A percentile compares a stretch with the other conserved stretches of the same genome.
phyloP scores from a whole-genome alignment of 257 asterid genomes.

The Euphrasia confusa region DNA sequence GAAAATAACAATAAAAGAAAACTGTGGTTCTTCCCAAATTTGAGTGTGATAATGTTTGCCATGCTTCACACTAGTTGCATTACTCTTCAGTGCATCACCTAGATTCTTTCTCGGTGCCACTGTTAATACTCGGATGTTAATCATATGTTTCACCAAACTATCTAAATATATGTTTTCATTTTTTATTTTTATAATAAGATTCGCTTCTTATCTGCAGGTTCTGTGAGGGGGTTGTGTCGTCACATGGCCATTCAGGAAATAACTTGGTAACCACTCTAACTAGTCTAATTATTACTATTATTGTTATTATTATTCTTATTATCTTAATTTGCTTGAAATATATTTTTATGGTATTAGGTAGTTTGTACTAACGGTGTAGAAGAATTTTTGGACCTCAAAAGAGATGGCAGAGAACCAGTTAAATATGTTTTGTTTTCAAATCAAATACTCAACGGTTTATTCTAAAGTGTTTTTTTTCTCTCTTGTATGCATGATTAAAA shows the following conservation, averaged over 20 bases:
- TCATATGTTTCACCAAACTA: not conserved
- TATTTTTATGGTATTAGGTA: conserved; percentile 25
- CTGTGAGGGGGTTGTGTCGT: conserved; percentile 37
- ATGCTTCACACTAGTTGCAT: not conserved
- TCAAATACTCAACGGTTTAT: conserved; percentile 24
- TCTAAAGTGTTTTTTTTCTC: conserved; percentile 5
- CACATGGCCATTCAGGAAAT: conserved; percentile 37
- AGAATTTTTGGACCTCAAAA: conserved; percentile 33
- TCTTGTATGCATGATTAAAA: not conserved
- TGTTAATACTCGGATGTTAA: conserved; percentile 5
- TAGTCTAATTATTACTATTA: not conserved
- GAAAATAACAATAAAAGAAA: not conserved
- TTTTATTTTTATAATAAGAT: not conserved
- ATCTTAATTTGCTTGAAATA: not conserved
- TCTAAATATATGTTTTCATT: not conserved
- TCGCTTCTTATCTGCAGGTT: conserved; percentile 36
- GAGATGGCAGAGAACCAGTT: conserved; percentile 32
- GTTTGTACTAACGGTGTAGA: conserved; percentile 31
- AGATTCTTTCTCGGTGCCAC: not conserved
- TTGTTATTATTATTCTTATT: not conserved
- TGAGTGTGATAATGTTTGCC: no score
- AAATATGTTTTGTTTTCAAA: conserved; percentile 8
- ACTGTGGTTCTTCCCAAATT: no score
- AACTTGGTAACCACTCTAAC: conserved; percentile 34
- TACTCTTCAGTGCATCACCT: conserved; percentile 4